Percentiles rank a stretch among this genome's conserved stretches.
These are phyloP conservation scores for Ramichloridium luteum DNA, from an alignment of 2,329 filamentous ascomycete genomes.

Conservation along the genomic window DNA sequence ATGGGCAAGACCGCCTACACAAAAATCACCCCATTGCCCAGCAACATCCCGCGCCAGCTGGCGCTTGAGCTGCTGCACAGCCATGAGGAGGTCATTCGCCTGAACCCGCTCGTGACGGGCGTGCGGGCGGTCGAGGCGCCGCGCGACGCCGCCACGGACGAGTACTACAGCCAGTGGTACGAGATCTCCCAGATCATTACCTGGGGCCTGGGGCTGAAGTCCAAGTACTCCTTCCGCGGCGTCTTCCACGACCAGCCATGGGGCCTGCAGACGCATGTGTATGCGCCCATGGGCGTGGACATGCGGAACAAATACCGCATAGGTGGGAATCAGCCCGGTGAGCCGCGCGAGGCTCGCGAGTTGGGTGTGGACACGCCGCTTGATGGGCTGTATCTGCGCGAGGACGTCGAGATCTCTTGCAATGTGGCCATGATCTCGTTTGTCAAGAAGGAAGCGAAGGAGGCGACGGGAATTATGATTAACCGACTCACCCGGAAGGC, in stretches of 20 bases:
- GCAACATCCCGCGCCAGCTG: constrained; percentile 57
- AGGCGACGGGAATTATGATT: constrained; percentile 56
- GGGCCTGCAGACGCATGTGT: constrained; percentile 60
- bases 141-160: constrained; percentile 54
- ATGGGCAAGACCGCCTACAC: constrained; percentile 52
- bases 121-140: constrained; percentile 54
- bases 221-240: constrained; percentile 55
- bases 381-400: constrained; percentile 55
- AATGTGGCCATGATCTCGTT: constrained; percentile 50
- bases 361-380: constrained; percentile 52
- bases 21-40: constrained; percentile 56
- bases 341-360: constrained; percentile 49
- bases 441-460: constrained; percentile 55
- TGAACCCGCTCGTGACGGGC: constrained; percentile 55
- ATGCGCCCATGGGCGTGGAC: constrained; percentile 55
- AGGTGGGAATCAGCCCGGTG: constrained; percentile 56
- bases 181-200: constrained; percentile 59
- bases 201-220: constrained; percentile 53
- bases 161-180: constrained; percentile 64
- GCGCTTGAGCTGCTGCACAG: constrained; percentile 61
- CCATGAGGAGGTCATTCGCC: constrained; percentile 56
- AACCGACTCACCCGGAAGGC: constrained; percentile 59
- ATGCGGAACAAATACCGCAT: constrained; percentile 57
- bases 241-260: constrained; percentile 63
- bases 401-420: constrained; percentile 60